These are phyloP conservation scores for Puccinia brachypodii DNA, from an alignment of 1,284 basidiomycete species.

Conservation along the genomic window DNA sequence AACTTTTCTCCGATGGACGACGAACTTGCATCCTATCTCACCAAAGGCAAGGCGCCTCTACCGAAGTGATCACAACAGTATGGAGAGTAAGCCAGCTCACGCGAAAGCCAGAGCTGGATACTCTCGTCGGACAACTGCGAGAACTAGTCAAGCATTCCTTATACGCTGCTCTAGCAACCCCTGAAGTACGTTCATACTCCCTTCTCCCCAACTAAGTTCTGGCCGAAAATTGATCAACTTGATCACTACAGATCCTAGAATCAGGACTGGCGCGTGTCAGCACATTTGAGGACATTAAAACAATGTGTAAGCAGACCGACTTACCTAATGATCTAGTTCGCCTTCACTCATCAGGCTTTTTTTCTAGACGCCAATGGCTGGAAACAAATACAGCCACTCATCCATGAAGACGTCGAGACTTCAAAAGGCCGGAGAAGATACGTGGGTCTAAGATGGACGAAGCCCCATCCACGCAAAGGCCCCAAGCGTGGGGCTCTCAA, in stretches of 20 bases:
- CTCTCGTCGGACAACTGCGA: slow-evolving; percentile 36
- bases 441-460: slow-evolving; percentile 41
- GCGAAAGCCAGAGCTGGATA: slow-evolving; percentile 32
- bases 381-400: slow-evolving; percentile 36
- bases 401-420: slow-evolving; percentile 29
- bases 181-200: slow-evolving; percentile 17
- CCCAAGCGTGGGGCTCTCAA: slow-evolving; percentile 22
- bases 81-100: slow-evolving; percentile 24
- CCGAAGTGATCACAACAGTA: slow-evolving; percentile 27
- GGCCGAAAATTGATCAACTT: neutral
- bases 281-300: slow-evolving; percentile 39
- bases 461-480: slow-evolving; percentile 45
- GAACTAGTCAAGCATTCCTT: slow-evolving; percentile 46
- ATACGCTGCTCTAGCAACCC: slow-evolving; percentile 46
- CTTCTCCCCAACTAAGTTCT: neutral
- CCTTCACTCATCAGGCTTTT: neutral
- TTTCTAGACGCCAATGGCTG: slow-evolving; percentile 36
- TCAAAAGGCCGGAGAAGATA: slow-evolving; percentile 20
- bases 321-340: neutral
- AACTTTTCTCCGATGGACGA: slow-evolving; percentile 59
- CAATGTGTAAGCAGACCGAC: slow-evolving; percentile 27
- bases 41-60: slow-evolving; percentile 40
- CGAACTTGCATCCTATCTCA: slow-evolving; percentile 60
- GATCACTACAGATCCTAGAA: slow-evolving; percentile 22
- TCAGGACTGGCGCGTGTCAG: slow-evolving; percentile 40